Base-by-base conservation (phyloP, 2,329 filamentous ascomycete genomes). In the Aspergillus intermedius region DNA sequence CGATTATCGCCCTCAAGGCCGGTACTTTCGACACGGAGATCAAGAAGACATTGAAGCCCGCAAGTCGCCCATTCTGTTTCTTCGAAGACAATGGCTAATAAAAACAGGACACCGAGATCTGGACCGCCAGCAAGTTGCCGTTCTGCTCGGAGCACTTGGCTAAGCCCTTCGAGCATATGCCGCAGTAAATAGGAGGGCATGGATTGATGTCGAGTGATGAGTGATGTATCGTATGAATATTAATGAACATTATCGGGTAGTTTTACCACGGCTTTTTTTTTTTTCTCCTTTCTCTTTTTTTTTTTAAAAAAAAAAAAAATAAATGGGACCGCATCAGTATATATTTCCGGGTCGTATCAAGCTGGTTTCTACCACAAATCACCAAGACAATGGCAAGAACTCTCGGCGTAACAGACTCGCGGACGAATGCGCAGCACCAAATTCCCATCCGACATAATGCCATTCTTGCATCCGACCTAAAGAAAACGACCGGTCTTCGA, bases 1-100 rank as follows among this genome's bases (percentile, higher is more conserved):
- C 78, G 54, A 85, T 86, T 69, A 85, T 86, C 58, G 83, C 82
- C 52, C 68, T 86, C 63, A 86, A 86, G 78, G 83, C 76, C 30
- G 83, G 83, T 50, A 82, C 81, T 19, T 73, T 86, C 45, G 79
- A 80, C 58, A 68, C 68, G 1, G 81, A 84, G 64, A 76, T 84
- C 60, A 85, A 85, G 80, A 81, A 83, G 77, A 77, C 66, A 34
- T 72, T 86, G 56, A 83, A 86, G 77, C 83, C 83, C 48, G 64
- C 65, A 57, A 21, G 61, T 58, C 25, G 15, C 15, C 25, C 22
- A 1, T n/a, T 9, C 22, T 19, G 5, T 21, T 40, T 19, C 19
- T 19, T 40, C 5, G 5, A n/a, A n/a, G n/a, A 17, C n/a, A 35
- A 35, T 8, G 8, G 34, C n/a, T 35, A 17, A 35, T 35, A 15